Evolutionary conservation across 306 rosid genomes (phyloP).

Genomic region (Pterocarpus santalinus): DNA sequence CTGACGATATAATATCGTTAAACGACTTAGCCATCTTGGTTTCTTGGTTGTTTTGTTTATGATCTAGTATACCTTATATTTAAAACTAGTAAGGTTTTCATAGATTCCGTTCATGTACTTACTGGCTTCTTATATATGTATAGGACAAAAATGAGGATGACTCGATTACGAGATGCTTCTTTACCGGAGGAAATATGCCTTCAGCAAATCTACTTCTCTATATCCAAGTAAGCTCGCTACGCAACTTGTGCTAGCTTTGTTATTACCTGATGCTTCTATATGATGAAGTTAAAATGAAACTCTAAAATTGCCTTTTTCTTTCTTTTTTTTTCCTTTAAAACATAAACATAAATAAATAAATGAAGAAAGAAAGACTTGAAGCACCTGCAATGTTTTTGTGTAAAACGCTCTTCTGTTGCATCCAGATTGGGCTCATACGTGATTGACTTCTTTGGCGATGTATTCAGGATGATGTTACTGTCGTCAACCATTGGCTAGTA

Average conservation of each 20-base stretch:
- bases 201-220: constrained; percentile 93
- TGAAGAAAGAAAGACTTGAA: no score
- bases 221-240: constrained; percentile 70
- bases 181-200: constrained; percentile 94
- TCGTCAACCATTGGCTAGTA: constrained; percentile 88
- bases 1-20: not conserved
- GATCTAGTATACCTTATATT: constrained; percentile 15
- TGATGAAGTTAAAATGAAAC: no score
- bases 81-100: not conserved
- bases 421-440: constrained; percentile 5
- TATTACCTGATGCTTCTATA: not conserved
- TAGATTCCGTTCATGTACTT: no score
- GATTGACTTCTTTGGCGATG: not conserved
- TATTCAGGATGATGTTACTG: constrained; percentile 79
- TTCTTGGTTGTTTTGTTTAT: constrained; percentile 28
- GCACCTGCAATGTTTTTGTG: no score
- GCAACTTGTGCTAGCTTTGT: not conserved
- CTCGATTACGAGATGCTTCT: constrained; percentile 93
- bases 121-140: not conserved
- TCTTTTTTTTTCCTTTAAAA: no score
- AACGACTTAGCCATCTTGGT: constrained; percentile 7
- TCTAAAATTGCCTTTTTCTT: no score
- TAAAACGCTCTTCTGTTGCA: not conserved
- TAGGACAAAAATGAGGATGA: constrained; percentile 70
- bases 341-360: no score